Conservation (phyloP, 2,329 filamentous ascomycete genomes). For the Pseudohalonectria lignicola region DNA sequence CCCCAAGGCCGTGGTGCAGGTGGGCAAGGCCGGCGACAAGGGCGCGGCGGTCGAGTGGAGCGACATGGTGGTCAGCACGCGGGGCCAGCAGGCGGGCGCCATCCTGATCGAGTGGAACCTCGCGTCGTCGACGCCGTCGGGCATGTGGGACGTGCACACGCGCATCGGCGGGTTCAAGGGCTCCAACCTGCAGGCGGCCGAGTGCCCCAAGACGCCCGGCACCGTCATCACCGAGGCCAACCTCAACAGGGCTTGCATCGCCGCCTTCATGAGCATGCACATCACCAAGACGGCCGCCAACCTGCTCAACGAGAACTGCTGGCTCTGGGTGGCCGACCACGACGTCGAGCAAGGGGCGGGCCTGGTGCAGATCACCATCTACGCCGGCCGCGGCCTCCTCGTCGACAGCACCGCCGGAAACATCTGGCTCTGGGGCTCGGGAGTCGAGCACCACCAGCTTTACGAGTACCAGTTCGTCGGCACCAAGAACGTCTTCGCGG, state of each 20-base stretch:
- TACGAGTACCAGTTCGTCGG: slow-evolving; percentile 53
- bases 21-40: slow-evolving; percentile 46
- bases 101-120: slow-evolving; percentile 67
- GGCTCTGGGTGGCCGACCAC: slow-evolving; percentile 38
- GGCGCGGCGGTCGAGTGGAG: slow-evolving; percentile 56
- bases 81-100: slow-evolving; percentile 56
- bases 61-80: slow-evolving; percentile 61
- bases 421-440: slow-evolving; percentile 48
- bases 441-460: slow-evolving; percentile 48
- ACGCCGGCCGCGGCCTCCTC: slow-evolving; percentile 19
- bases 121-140: slow-evolving; percentile 28
- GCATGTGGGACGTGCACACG: slow-evolving; percentile 67
- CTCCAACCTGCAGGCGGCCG: slow-evolving; percentile 54
- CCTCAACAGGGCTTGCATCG: slow-evolving; percentile 22
- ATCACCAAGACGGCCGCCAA: slow-evolving; percentile 24
- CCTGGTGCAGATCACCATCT: slow-evolving; percentile 18
- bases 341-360: slow-evolving; percentile 31
- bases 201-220: slow-evolving; percentile 48
- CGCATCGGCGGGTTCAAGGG: slow-evolving; percentile 63
- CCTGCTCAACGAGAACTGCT: slow-evolving; percentile 37
- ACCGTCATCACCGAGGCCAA: slow-evolving; percentile 10
- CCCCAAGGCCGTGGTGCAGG: slow-evolving; percentile 53
- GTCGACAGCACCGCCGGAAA: slow-evolving; percentile 24
- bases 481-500: slow-evolving; percentile 46
- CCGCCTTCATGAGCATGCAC: slow-evolving; percentile 27